phyloP scores from a whole-genome alignment of 164 flowering plant species.

The Chimonanthus salicifolius region DNA sequence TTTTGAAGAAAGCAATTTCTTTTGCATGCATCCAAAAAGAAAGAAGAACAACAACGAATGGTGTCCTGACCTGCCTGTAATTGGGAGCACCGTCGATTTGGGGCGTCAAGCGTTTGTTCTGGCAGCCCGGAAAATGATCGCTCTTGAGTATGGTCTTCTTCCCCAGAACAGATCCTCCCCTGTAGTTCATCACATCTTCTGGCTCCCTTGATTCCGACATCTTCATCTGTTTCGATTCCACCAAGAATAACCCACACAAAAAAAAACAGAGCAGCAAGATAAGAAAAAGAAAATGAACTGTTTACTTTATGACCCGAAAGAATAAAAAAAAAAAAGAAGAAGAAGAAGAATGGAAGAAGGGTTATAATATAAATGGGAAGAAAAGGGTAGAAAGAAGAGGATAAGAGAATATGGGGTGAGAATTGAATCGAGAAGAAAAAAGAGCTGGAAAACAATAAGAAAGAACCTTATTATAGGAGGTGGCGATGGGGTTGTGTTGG shows the following conservation, averaged over 20 bases:
- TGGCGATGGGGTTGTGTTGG: neutral
- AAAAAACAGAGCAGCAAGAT: neutral
- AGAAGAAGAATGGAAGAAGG: neutral
- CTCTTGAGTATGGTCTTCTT: constrained; percentile 85
- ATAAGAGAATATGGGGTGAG: neutral
- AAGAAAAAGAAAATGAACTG: no score
- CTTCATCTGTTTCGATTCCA: constrained; percentile 7
- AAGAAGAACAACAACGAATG: neutral
- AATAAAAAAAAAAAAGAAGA: no score
- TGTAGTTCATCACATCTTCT: constrained; percentile 66
- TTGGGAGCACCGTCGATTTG: constrained; percentile 91
- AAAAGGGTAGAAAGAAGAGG: neutral
- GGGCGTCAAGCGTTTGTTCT: constrained; percentile 70
- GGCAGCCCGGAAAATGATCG: constrained; percentile 89
- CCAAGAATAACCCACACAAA: neutral
- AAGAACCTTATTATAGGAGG: neutral
- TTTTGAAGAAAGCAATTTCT: no score
- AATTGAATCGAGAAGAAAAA: no score
- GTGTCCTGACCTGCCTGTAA: constrained; percentile 66
- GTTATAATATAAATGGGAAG: neutral
- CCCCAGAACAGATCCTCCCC: constrained; percentile 84
- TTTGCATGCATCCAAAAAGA: no score
- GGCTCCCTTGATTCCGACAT: constrained; percentile 63
- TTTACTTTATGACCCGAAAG: no score
- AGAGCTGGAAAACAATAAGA: neutral